These are phyloP conservation scores for Suillus subaureus DNA, from an alignment of 768 basidiomycete genomes.

Conservation along the genomic window DNA sequence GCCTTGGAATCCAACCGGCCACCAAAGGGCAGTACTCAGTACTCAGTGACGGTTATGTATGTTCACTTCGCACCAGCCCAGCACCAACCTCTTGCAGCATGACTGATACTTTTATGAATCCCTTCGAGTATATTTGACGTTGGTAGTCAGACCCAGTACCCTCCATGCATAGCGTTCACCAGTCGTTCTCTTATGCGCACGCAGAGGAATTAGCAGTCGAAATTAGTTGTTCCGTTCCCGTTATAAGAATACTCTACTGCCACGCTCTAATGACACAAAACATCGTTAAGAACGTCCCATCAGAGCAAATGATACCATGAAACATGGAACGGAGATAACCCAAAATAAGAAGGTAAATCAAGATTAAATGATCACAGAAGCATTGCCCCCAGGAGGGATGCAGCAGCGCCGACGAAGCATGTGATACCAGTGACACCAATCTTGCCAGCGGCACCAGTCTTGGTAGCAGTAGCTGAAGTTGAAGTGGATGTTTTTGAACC, in stretches of 20 bases:
- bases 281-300: conserved; percentile 11
- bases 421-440: conserved; percentile 23
- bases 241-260: conserved; percentile 8
- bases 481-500: conserved; percentile 5
- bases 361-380: conserved; percentile 19
- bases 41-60: not conserved
- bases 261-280: conserved; percentile 9
- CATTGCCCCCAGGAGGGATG: conserved; percentile 24
- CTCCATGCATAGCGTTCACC: not conserved
- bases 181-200: not conserved
- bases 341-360: not conserved
- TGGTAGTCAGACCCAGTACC: not conserved
- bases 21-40: not conserved
- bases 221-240: conserved; percentile 10
- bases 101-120: not conserved
- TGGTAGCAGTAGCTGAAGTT: conserved; percentile 14
- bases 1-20: not conserved
- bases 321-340: not conserved
- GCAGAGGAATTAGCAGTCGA: conserved; percentile 7
- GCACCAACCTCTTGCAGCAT: not conserved
- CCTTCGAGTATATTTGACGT: not conserved
- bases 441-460: conserved; percentile 22
- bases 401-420: conserved; percentile 23
- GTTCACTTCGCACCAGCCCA: not conserved
- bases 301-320: not conserved